phyloP scores from a whole-genome alignment of 352 stramenopile genomes.

The Nothophytophthora sp. region DNA sequence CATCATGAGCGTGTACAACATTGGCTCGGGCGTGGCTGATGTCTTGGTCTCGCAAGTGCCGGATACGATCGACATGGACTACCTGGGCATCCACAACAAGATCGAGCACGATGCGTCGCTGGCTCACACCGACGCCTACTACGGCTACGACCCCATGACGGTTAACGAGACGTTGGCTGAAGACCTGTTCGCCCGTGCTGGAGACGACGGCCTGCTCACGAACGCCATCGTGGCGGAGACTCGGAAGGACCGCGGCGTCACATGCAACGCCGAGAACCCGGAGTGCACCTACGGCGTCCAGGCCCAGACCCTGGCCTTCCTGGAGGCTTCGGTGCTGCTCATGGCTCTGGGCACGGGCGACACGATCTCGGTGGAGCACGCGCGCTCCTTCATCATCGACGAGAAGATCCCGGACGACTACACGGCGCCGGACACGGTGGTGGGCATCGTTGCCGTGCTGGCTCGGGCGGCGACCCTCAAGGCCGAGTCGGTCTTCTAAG shows the following conservation, averaged over 20 bases:
- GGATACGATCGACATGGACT: slow-evolving; percentile 32
- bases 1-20: slow-evolving; percentile 35
- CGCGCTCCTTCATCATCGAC: slow-evolving; percentile 30
- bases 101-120: slow-evolving; percentile 58
- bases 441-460: slow-evolving; percentile 14
- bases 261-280: slow-evolving; percentile 30
- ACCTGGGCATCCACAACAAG: slow-evolving; percentile 42
- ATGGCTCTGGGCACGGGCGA: slow-evolving; percentile 20
- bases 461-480: slow-evolving; percentile 23
- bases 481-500: slow-evolving; percentile 22
- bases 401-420: slow-evolving; percentile 35
- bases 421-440: slow-evolving; percentile 6
- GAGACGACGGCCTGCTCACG: slow-evolving; percentile 18
- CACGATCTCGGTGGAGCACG: slow-evolving; percentile 27
- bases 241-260: slow-evolving; percentile 22
- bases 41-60: slow-evolving; percentile 24
- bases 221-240: slow-evolving; percentile 24
- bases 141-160: slow-evolving; percentile 29
- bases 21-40: slow-evolving; percentile 19
- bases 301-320: slow-evolving; percentile 19
- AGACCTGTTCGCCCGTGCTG: slow-evolving; percentile 26
- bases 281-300: slow-evolving; percentile 24
- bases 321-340: slow-evolving; percentile 23
- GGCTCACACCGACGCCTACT: slow-evolving; percentile 33
- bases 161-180: slow-evolving; percentile 24